These are phyloP conservation scores for Halophytophthora polymorphica DNA, from an alignment of 352 stramenopile genomes.

Conservation along the genomic window DNA sequence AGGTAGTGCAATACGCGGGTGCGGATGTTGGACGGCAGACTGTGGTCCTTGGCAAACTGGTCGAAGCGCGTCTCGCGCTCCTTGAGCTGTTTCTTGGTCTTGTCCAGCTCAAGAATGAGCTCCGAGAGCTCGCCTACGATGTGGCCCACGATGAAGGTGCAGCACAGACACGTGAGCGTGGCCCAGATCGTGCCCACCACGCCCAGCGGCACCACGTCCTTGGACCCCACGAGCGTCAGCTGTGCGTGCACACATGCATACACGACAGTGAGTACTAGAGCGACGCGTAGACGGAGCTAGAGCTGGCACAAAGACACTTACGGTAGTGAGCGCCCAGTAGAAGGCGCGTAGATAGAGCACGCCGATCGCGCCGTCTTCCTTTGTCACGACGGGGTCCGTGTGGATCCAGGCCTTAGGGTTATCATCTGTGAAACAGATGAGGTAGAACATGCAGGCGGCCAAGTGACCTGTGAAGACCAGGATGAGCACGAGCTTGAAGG, in stretches of 20 bases:
- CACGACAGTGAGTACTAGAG: not conserved
- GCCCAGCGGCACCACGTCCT: conserved; percentile 63
- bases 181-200: conserved; percentile 66
- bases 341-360: conserved; percentile 69
- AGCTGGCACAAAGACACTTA: too few species aligned
- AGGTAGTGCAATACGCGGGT: conserved; percentile 66
- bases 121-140: conserved; percentile 77
- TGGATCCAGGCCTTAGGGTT: conserved; percentile 67
- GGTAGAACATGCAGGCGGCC: conserved; percentile 63
- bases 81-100: conserved; percentile 69
- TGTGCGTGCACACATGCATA: conserved; percentile 14
- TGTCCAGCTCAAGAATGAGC: conserved; percentile 74
- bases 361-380: conserved; percentile 44
- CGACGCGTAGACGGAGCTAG: too few species aligned
- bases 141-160: conserved; percentile 75
- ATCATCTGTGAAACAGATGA: conserved; percentile 60
- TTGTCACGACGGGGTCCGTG: conserved; percentile 66
- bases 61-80: conserved; percentile 66
- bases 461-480: conserved; percentile 65
- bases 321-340: conserved; percentile 77
- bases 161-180: conserved; percentile 59
- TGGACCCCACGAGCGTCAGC: conserved; percentile 66
- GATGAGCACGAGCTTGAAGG: conserved; percentile 61
- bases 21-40: conserved; percentile 49
- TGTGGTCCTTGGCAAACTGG: conserved; percentile 64